Base-by-base conservation (phyloP, 108 stramenopile species). In the Pseudonitzschia pungens region DNA sequence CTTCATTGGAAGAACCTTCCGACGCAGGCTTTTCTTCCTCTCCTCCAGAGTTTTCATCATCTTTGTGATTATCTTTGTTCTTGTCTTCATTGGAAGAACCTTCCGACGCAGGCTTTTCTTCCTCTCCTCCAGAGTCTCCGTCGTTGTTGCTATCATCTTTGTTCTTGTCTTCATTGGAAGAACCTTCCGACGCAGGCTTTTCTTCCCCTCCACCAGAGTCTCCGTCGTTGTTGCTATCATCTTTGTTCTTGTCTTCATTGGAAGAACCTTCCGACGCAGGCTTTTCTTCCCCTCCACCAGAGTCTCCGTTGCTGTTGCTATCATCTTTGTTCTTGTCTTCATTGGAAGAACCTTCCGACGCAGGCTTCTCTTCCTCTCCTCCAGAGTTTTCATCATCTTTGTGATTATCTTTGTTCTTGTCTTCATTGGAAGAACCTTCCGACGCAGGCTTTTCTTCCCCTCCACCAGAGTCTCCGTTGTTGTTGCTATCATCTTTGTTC, bases 41-140 rank as follows among this genome's bases (percentile, higher is more conserved):
- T 12, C 26, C n/a, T 41, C 10, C 51, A 27, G 56, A 67, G 68
- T 57, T 58, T 40, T 75, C 53, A n/a, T 57, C 67, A 8, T 62
- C 40, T 7, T 70, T 4, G 27, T 28, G 48, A 0, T 15, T 43
- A 32, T 26, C 31, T 2, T 48, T 48, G 45, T 48, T 48, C 5
- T 65, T 57, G 50, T 48, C 59, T 16, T 48, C 58, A 36, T 50
- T 20, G 11, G 45, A 32, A 26, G 21, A 12, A 69, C 27, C 45
- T 36, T 52, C 69, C 18, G 40, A 59, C 18, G 62, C 70, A 15
- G 29, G 20, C 43, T 65, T 33, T 32, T 41, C 65, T 32, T 65
- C 64, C 11, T 65, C 18, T 65, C 33, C 33, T 21, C 6, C 33
- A 15, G 32, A 9, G 22, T 12, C n/a, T 40, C 20, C 33, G 8